These are phyloP conservation scores for Mortierella alpina DNA, from an alignment of 192 early-diverging fungal genomes.

Conservation along the genomic window DNA sequence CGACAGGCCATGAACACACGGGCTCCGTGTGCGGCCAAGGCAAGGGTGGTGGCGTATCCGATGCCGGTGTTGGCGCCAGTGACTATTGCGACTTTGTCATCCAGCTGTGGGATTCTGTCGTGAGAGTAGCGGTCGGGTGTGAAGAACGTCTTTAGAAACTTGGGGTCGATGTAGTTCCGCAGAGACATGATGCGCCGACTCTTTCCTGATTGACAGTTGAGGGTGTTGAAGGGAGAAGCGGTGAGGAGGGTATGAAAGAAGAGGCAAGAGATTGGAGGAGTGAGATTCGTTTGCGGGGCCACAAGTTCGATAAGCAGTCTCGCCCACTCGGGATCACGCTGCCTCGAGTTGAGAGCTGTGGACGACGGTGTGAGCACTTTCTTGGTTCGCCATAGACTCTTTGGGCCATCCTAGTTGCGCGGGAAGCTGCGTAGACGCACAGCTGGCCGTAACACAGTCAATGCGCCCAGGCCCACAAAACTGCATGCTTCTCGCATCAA, in stretches of 20 bases:
- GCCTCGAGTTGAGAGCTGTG: neutral
- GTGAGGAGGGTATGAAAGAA: neutral
- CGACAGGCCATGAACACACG: slow-evolving; percentile 42
- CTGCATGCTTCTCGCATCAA: no score
- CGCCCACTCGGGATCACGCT: no score
- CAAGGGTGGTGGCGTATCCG: slow-evolving; percentile 36
- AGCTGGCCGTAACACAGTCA: no score
- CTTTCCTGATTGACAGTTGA: neutral
- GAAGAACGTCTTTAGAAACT: slow-evolving; percentile 28
- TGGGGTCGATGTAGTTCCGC: neutral
- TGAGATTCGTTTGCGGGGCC: neutral
- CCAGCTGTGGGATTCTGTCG: slow-evolving; percentile 46
- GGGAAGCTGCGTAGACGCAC: neutral
- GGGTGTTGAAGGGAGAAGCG: neutral
- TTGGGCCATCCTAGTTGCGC: neutral
- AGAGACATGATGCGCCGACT: neutral
- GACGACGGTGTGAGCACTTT: neutral
- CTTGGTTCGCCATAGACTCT: no score
- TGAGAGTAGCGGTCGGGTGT: slow-evolving; percentile 13
- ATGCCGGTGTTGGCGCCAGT: slow-evolving; percentile 62
- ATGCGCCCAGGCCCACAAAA: no score
- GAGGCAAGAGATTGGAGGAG: neutral
- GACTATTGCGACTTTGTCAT: slow-evolving; percentile 57
- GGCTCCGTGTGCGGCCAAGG: slow-evolving; percentile 21
- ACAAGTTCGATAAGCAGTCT: neutral